Base-by-base conservation (phyloP, 306 rosid species). In the Castanopsis chinensis region DNA sequence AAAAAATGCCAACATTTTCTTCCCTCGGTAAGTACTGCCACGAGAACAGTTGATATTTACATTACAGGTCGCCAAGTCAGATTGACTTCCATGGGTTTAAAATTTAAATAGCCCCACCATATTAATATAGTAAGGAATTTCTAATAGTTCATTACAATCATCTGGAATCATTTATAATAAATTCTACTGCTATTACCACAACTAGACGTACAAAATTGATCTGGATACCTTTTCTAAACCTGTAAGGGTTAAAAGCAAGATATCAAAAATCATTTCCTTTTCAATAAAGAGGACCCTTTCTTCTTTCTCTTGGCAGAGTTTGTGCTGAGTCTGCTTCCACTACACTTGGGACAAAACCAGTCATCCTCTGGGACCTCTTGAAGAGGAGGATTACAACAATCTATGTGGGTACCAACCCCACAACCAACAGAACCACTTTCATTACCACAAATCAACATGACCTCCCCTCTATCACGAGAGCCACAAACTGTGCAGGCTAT, bases 371-470 rank as follows among this genome's bases (percentile, higher is more conserved):
- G 99, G 76, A 95, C 63, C 58, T 68, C 75, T 63, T 83, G 25
- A 14, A 93, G 87, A 18, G 99, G 96, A 80, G 99, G 99, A 83
- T 84, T 83, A 71, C 97, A 95, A 86, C 99, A 95, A 79, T 93
- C 93, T 15, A 89, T 90, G 71, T 95, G 99, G 58, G 87, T 80
- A 35, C 97, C 99, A 52, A 79, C 37, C 30, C 98, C 96, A 85
- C 99, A 95, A 35, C 99, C 99, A 25, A 74, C 64, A 2, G 94
- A 85, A 63, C 96, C 97, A 75, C 84, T 83, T 89, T 91, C 96
- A 72, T 91, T 83, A 41, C 99, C 97, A 65, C 99, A 95, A 69
- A 95, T 91, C 79, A 93, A 83, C 98, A 95, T 95, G 61, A 89
- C 93, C 33, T 93, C 93, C 67, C 89, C 99, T 85, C 97, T 90